Base-by-base conservation (phyloP, 2,329 filamentous ascomycete genomes). In the Neoarthrinium moseri region DNA sequence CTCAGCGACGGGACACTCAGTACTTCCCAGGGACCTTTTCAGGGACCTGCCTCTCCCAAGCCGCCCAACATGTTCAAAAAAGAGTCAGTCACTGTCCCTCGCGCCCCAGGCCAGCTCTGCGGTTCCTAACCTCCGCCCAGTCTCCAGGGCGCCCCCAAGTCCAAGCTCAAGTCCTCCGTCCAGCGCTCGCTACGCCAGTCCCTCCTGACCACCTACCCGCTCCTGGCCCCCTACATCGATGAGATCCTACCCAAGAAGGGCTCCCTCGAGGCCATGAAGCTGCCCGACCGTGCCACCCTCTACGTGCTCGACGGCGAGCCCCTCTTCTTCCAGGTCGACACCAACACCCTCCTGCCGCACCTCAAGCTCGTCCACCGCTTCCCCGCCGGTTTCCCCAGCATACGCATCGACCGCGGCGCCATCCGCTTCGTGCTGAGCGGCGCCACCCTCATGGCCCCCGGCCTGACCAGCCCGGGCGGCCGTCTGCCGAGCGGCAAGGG, bases 131-230 rank as follows among this genome's bases (percentile, higher is more conserved):
- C 29, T n/a, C n/a, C n/a, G n/a, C n/a, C n/a, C 61, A 92, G 88
- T 56, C 84, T 96, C 66, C 74, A 83, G 59, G 73, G 86, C 21
- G 83, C 87, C 55, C 85, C 89, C 46, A 95, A 94, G 73, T 90
- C 91, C 58, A 97, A 97, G 77, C 89, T 97, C 70, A 99, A 97
- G 74, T 96, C 92, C 54, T 96, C 91, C 20, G 89, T 90, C 46
- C 91, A 96, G 74, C 89, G 94, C 62, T 81, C 76, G 53, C 85
- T 99, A 59, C 89, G 94, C 57, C 78, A 85, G 60, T 89, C 89
- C 61, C 81, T 97, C 55, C 75, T 94, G 53, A 78, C 89, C 48
- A 87, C 87, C 43, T 96, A 95, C 71, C 94, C 94, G 3, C 81
- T 89, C 42, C 86, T 97, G 42, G 83, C 84, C 56, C 88, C 89